A percentile compares a stretch with the other conserved stretches of the same genome.
phyloP scores from a whole-genome alignment of 2,329 filamentous ascomycete genomes.

The Aspergillus sclerotialis region DNA sequence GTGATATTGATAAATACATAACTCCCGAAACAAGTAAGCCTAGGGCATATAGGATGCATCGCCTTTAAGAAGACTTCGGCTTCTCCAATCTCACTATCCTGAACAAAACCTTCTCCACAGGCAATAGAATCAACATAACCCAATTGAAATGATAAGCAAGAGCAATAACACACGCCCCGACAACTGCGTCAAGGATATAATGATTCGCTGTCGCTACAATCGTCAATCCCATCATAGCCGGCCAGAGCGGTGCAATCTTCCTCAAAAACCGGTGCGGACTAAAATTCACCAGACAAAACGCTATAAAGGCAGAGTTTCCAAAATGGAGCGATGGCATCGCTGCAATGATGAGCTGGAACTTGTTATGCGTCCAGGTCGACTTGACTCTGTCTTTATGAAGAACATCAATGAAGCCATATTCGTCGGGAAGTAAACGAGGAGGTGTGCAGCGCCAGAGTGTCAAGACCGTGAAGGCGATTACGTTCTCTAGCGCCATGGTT shows the following conservation, averaged over 20 bases:
- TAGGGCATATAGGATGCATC: too few relatives aligned
- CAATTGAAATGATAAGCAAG: slow-evolving; percentile 15
- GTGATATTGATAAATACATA: too few relatives aligned
- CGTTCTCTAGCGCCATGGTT: slow-evolving; percentile 43
- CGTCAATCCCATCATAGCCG: slow-evolving; percentile 41
- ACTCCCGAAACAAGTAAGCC: too few relatives aligned
- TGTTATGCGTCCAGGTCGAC: slow-evolving; percentile 39
- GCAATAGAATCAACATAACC: slow-evolving; percentile 16
- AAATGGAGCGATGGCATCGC: slow-evolving; percentile 47
- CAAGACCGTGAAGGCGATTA: slow-evolving; percentile 43
- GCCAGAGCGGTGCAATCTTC: slow-evolving; percentile 37
- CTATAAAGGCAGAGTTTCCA: slow-evolving; percentile 28
- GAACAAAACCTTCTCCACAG: slow-evolving; percentile 15
- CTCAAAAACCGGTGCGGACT: slow-evolving; percentile 35
- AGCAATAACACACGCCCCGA: slow-evolving; percentile 42
- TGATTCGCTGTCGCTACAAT: slow-evolving; percentile 64
- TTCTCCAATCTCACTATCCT: slow-evolving; percentile 16
- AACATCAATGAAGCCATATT: slow-evolving; percentile 40
- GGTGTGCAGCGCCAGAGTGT: slow-evolving; percentile 44
- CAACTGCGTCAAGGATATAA: slow-evolving; percentile 60
- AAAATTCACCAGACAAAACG: slow-evolving; percentile 26
- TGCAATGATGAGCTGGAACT: slow-evolving; percentile 42
- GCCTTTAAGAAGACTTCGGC: too few relatives aligned
- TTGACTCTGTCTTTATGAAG: slow-evolving; percentile 27
- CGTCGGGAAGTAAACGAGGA: slow-evolving; percentile 41